Base-by-base conservation (phyloP, 208 protist species). In the Acanthamoeba polyphaga region DNA sequence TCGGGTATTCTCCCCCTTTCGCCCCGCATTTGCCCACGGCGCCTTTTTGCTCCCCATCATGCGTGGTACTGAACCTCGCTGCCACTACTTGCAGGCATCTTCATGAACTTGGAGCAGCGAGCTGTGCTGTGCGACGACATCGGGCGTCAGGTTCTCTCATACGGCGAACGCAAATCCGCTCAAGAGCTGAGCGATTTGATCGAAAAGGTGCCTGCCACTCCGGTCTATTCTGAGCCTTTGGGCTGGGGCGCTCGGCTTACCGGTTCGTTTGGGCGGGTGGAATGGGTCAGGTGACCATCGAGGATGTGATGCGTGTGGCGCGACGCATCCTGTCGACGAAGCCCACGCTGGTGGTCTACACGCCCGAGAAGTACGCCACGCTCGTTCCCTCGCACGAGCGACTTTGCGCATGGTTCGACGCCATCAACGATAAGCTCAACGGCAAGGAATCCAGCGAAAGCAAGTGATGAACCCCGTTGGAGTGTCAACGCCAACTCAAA, bases 71-170 rank as follows among this genome's bases (percentile, higher is more conserved):
- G 60, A 66, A 7, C 17, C 55, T 22, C 15, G 19, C 17, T 60
- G 55, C 55, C 12, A 22, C 62, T 29, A 24, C 62, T 46, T 1
- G n/a, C n/a, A 90, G 82, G 82, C 53, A 90, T 90, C 55, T 90
- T 90, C 82, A 90, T 68, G 55, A 90, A 90, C 43, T 53, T 90
- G 46, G 82, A 90, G 55, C 58, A 60, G 55, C 82, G 82, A 27
- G 49, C 82, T 0, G 82, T 90, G 82, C 17, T 90, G 46, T 90
- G 49, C 22, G 82, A 90, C 58, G 82, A 90, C 82, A 90, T 90
- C 22, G 82, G 82, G 32, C 49, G 82, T 10, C 82, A 90, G 58
- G 43, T 90, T 3, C 49, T 90, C 58, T 90, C 82, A 1, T 90
- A 90, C 82, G 34, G 19, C 82, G 58, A 60, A 49, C 49, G 82